Evolutionary conservation across 1,139 yeast species (phyloP), one percentile per base, ranked within the genome.

Genomic region (Groenewaldozyma auringiensis): DNA sequence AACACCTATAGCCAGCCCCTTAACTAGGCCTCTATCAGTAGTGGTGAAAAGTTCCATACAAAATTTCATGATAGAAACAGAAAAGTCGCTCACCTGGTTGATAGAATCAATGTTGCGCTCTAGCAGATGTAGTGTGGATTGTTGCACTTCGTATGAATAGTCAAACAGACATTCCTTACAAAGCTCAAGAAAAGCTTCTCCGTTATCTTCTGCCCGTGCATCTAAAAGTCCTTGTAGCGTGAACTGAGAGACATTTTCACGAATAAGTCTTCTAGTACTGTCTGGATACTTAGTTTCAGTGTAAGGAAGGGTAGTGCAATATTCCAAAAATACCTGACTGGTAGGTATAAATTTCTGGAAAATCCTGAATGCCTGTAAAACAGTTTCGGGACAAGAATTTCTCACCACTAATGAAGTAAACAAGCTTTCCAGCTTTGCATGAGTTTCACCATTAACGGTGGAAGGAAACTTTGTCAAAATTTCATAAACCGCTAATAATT

Each of bases 61-160:
- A 11, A 8, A 25, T 25, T 9, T 9, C 38, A 35, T 14, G 27
- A 21, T 58, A 43, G 66, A 69, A 62, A 33, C 68, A 43, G 39
- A 39, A 38, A 37, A 14, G 3, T 6, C 29, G 9, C 33, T 17
- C n/a, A 16, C 20, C 2, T 17, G 17, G 4, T 21, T 18, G 4
- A 46, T 16, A 11, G 8, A 17, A 11, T 42, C 48, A 8, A 44
- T 14, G 9, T 37, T 18, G 8, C 16, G 22, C 13, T 54, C 52
- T 6, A 62, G 51, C 34, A 57, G 59, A 20, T 54, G 54, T 21
- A 80, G 60, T 0, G 76, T 69, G 3, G 65, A 58, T 3, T 70
- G 53, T 53, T 76, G 81, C 9, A 78, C 78, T 50, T 78, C 81
- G 50, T 70, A 76, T 39, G 65, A 67, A 2, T 64, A 48, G 2